Conservation (phyloP, 192 early-diverging fungal genomes). For the Obelidium mucronatum region DNA sequence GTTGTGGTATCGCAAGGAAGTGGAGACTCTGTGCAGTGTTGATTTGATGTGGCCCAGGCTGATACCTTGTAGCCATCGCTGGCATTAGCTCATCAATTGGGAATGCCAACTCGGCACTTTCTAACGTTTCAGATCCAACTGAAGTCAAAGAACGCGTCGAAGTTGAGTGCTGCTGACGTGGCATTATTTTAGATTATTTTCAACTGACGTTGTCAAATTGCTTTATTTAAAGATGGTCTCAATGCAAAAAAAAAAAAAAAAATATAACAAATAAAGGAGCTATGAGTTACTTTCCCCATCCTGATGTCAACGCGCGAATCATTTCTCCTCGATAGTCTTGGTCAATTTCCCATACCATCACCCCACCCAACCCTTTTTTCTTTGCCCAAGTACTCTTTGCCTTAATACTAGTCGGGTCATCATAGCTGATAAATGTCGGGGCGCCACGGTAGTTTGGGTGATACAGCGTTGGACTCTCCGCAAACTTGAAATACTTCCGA, state of each 20-base stretch:
- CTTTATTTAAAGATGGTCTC: no score
- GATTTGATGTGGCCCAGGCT: background rate
- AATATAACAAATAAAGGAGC: no score
- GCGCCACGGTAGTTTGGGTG: constrained; percentile 47
- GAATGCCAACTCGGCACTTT: constrained; percentile 20
- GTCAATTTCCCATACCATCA: constrained; percentile 20
- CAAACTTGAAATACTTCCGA: constrained; percentile 57
- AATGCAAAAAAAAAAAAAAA: no score
- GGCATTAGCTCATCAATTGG: background rate
- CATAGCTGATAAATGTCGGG: constrained; percentile 73
- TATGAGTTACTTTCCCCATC: constrained; percentile 29
- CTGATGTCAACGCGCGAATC: background rate
- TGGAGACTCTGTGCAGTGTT: background rate
- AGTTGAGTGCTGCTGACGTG: no score
- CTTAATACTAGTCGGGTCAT: constrained; percentile 69
- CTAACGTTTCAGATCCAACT: background rate
- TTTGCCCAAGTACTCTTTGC: constrained; percentile 68
- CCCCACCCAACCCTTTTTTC: constrained; percentile 50
- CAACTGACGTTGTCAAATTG: no score
- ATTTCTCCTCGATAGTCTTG: constrained; percentile 18
- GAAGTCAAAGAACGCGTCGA: constrained; percentile 19
- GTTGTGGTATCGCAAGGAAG: background rate
- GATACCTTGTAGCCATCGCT: background rate
- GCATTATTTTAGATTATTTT: no score
- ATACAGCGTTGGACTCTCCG: constrained; percentile 64